Percentiles rank a stretch among this genome's conserved stretches.
Conservation (phyloP, 129 eudicot genomes). For the Flaveria linearis region DNA sequence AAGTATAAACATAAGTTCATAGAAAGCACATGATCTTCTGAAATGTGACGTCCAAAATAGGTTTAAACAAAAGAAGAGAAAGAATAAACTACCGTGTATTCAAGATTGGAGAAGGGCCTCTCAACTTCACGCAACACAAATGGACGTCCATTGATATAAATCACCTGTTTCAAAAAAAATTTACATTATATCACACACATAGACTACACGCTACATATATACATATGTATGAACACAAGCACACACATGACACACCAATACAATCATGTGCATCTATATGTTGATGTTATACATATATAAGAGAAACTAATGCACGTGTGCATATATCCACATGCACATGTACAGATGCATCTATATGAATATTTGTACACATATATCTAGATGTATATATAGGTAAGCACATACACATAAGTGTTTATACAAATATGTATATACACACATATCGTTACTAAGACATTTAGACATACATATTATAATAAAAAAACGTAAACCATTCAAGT, state of each 20-base stretch:
- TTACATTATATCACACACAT: slow-evolving; percentile 11
- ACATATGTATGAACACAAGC: not conserved
- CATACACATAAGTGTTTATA: not conserved
- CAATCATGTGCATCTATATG: slow-evolving; percentile 2
- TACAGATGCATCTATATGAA: not conserved
- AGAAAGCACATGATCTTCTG: slow-evolving; percentile 26
- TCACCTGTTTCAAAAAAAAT: slow-evolving; percentile 55
- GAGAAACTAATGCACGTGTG: not conserved
- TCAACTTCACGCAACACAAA: slow-evolving; percentile 98
- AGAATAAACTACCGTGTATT: slow-evolving; percentile 77
- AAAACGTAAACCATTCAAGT: not conserved
- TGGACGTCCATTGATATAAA: slow-evolving; percentile 94
- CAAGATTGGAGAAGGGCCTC: slow-evolving; percentile 96
- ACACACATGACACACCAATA: not conserved
- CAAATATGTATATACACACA: not conserved
- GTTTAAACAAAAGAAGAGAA: slow-evolving; percentile 12
- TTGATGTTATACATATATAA: not conserved
- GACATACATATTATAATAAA: not conserved
- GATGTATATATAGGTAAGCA: not conserved
- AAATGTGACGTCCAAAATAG: slow-evolving; percentile 6
- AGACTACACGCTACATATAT: not conserved
- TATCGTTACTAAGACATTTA: not conserved
- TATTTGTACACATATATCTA: not conserved
- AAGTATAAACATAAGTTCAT: slow-evolving; percentile 3
- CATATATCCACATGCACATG: not conserved